A percentile compares a stretch with the other conserved stretches of the same genome.
Evolutionary conservation across 1,284 basidiomycete genomes (phyloP).

Genomic region (Fomes fomentarius): DNA sequence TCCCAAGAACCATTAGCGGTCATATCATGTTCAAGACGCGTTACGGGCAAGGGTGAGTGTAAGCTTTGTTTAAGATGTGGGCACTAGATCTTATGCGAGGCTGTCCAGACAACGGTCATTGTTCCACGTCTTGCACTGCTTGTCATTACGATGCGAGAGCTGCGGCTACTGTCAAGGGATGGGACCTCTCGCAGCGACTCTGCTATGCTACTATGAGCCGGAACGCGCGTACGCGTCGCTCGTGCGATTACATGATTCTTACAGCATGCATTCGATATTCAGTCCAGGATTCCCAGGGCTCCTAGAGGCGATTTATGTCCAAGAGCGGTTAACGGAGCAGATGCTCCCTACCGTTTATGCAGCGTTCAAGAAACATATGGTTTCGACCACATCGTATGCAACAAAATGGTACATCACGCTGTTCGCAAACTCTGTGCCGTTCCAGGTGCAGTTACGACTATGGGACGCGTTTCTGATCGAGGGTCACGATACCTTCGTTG

Average conservation of each 20-base stretch:
- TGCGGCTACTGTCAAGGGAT: constrained; percentile 99
- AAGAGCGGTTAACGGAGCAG: constrained; percentile 83
- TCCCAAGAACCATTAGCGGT: constrained; percentile 94
- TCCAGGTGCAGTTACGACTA: constrained; percentile 90
- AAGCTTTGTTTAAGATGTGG: constrained; percentile 6
- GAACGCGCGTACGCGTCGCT: constrained; percentile 87
- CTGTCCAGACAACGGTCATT: constrained; percentile 81
- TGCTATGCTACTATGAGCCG: constrained; percentile 92
- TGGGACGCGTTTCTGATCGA: constrained; percentile 96
- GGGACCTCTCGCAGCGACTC: constrained; percentile 95
- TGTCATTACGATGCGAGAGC: constrained; percentile 82
- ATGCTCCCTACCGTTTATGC: constrained; percentile 89
- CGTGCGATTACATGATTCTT: constrained; percentile 86
- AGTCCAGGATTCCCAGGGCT: constrained; percentile 95
- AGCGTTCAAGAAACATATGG: constrained; percentile 85
- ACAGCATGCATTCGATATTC: constrained; percentile 89
- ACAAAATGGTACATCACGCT: constrained; percentile 99
- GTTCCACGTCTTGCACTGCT: constrained; percentile 93
- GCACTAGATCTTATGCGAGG: constrained; percentile 10
- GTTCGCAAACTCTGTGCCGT: constrained; percentile 95
- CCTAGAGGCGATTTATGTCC: constrained; percentile 92
- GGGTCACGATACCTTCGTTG: constrained; percentile 87
- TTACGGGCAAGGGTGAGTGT: constrained; percentile 87
- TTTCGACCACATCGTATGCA: constrained; percentile 93
- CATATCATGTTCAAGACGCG: constrained; percentile 95